Evolutionary conservation across 2,329 filamentous ascomycete genomes (phyloP).

Genomic region (Pseudogymnoascus sp.): DNA sequence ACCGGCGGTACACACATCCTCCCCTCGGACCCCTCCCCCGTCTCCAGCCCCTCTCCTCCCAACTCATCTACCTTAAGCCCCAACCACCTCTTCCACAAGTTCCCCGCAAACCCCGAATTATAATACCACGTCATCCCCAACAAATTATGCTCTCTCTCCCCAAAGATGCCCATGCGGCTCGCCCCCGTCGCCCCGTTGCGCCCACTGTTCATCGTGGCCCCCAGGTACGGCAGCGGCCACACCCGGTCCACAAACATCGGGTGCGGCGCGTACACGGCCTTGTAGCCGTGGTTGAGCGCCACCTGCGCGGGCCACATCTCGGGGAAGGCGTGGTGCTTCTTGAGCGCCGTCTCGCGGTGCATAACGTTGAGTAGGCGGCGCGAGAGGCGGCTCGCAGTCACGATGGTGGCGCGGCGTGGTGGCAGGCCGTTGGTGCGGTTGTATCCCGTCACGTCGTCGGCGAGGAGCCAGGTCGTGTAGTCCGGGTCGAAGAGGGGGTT

Average conservation of each 20-base stretch:
- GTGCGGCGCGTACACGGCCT: slow-evolving; percentile 85
- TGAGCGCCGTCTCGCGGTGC: slow-evolving; percentile 80
- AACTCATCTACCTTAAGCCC: slow-evolving; percentile 73
- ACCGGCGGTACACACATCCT: slow-evolving; percentile 88
- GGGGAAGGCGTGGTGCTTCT: slow-evolving; percentile 83
- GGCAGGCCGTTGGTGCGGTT: slow-evolving; percentile 56
- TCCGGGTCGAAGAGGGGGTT: slow-evolving; percentile 89
- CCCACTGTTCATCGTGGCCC: slow-evolving; percentile 72
- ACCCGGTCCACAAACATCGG: slow-evolving; percentile 78
- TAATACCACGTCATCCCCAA: slow-evolving; percentile 87
- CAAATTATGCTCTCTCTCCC: slow-evolving; percentile 84
- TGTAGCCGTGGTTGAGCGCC: slow-evolving; percentile 84
- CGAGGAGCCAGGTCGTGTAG: slow-evolving; percentile 74
- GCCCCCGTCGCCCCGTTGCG: slow-evolving; percentile 68
- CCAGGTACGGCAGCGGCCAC: slow-evolving; percentile 74
- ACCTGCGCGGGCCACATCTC: slow-evolving; percentile 94
- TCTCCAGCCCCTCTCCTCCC: slow-evolving; percentile 62
- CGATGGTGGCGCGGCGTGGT: slow-evolving; percentile 76
- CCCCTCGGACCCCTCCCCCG: slow-evolving; percentile 54
- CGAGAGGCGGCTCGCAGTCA: slow-evolving; percentile 78
- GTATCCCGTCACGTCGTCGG: slow-evolving; percentile 77
- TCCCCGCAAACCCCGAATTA: slow-evolving; percentile 70
- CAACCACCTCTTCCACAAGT: slow-evolving; percentile 78
- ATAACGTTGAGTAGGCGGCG: slow-evolving; percentile 72
- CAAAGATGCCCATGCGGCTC: slow-evolving; percentile 63